Conservation (phyloP, 257 asterid genomes). For the Osmanthus fragrans region DNA sequence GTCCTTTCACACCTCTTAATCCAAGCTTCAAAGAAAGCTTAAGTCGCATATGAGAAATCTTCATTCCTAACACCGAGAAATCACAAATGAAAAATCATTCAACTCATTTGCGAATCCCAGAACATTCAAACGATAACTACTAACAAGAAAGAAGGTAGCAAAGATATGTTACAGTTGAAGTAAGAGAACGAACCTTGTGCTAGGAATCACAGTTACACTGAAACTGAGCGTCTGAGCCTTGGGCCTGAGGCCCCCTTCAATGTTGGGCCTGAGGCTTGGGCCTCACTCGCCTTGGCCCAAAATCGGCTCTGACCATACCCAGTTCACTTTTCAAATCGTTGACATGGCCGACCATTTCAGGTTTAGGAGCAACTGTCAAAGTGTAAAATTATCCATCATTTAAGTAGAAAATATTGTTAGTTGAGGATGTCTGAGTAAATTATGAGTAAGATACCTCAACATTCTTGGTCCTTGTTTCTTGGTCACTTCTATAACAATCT, state of each 20-base stretch:
- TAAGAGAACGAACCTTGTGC: slow-evolving; percentile 58
- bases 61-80: background rate
- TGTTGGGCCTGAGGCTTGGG: too few species aligned
- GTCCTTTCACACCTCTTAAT: background rate
- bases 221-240: too few species aligned
- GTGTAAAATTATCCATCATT: background rate
- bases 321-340: too few species aligned
- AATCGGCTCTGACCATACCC: too few species aligned
- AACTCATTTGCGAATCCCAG: background rate
- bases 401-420: background rate
- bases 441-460: background rate
- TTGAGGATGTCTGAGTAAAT: background rate
- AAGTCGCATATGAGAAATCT: background rate
- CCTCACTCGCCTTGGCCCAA: too few species aligned
- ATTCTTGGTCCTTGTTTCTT: background rate
- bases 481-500: background rate
- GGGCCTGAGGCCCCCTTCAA: too few species aligned
- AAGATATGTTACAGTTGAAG: background rate
- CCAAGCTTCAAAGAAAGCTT: background rate
- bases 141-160: background rate
- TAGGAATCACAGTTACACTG: too few species aligned
- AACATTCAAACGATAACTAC: background rate
- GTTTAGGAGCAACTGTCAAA: background rate
- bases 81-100: slow-evolving; percentile 3
- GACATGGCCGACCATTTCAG: background rate